Evolutionary conservation across 371 early-diverging fungal genomes (phyloP).

Genomic region (Mortierella sp.): DNA sequence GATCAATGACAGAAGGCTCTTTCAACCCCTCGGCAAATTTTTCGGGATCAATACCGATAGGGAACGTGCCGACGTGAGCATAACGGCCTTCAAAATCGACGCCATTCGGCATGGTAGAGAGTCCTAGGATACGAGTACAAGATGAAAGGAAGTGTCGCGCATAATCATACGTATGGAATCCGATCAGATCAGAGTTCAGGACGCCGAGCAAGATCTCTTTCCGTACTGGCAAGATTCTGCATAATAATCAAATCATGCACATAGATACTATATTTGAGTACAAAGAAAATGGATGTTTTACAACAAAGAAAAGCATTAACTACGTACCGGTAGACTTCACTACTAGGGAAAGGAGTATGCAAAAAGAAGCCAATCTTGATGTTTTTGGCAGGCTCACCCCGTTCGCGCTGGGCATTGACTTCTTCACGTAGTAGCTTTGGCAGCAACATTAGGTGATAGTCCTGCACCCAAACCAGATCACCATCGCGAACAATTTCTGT

Average conservation of each 20-base stretch:
- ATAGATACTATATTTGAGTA: conserved; percentile 83
- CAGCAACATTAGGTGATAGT: conserved; percentile 99
- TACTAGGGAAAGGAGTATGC: conserved; percentile 98
- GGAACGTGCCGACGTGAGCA: conserved; percentile 97
- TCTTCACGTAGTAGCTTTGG: conserved; percentile 87
- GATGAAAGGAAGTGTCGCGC: conserved; percentile 98
- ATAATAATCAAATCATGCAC: conserved; percentile 75
- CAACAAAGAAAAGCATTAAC: background rate
- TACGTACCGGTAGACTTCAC: conserved; percentile 89
- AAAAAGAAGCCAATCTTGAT: conserved; percentile 99
- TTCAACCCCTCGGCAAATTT: conserved; percentile 90
- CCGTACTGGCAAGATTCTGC: conserved; percentile 31
- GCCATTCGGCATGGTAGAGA: conserved; percentile 92
- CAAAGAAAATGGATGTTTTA: conserved; percentile 1
- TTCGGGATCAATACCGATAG: conserved; percentile 99
- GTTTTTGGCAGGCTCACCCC: conserved; percentile 61
- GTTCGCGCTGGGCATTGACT: conserved; percentile 56
- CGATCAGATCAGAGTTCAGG: conserved; percentile 85
- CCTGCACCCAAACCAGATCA: conserved; percentile 99
- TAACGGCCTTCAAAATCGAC: conserved; percentile 91
- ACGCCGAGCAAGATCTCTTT: conserved; percentile 3
- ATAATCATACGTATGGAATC: conserved; percentile 99
- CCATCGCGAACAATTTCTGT: conserved; percentile 86
- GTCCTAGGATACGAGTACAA: conserved; percentile 94
- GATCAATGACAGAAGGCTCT: conserved; percentile 73